Evolutionary conservation across 2,329 filamentous ascomycete genomes (phyloP), one percentile per base, ranked within the genome.

Genomic region (Huntiella savannae): DNA sequence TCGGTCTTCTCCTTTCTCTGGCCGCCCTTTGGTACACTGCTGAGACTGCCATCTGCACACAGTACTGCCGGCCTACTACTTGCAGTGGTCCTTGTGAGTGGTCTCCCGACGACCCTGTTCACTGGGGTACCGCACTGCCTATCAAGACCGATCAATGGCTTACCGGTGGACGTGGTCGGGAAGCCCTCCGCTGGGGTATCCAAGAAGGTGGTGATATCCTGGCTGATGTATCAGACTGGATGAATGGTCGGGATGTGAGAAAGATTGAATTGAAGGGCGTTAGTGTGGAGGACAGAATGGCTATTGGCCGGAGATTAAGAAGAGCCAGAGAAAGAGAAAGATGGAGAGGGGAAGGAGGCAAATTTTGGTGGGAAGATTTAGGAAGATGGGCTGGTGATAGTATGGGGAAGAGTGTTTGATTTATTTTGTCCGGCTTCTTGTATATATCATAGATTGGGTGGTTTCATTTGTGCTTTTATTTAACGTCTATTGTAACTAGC

Each of bases 71-170:
- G 12, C 70, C 72, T 2, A 55, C 60, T n/a, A 63, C 62, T 32
- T 76, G 73, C 52, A 63, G 63, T 10, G 56, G 49, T 40, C 63
- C 65, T 1, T 77, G 73, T 55, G 62, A 66, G 33, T 77, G 71
- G 71, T 69, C 67, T 22, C 63, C 66, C 8, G 64, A 71, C 40
- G 74, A 77, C 55, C 75, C 75, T 0, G 66, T 67, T 19, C 7
- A n/a, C 6, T 78, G 74, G 57, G 74, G 73, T n/a, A 64, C 62
- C 35, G 70, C 73, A 1, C 63, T 78, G 40, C 74, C 75, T 3
- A 67, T 75, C 48, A 78, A 77, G 60, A 54, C 78, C 10, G 74
- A 79, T 55, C 66, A 77, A 53, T 78, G 73, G 73, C 55, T 63
- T 6, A 71, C 70, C 0, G 67, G 69, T 12, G 73, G 73, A 1